Evolutionary conservation across 2,329 filamentous ascomycete species (phyloP).

Genomic region (Rhytidhysteron rufulum): DNA sequence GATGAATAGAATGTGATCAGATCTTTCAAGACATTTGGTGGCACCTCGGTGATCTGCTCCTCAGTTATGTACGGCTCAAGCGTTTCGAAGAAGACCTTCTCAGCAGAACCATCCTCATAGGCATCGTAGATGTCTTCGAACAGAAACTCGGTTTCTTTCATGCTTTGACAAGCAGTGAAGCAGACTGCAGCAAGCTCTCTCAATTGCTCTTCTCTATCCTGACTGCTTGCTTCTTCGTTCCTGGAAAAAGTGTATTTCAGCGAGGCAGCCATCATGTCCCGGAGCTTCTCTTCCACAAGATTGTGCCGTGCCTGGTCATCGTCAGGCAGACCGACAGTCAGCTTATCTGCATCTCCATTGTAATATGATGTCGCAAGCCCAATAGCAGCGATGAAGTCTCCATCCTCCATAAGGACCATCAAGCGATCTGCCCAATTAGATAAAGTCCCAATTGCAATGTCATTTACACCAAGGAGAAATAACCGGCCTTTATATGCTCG

Average conservation of each 20-base stretch:
- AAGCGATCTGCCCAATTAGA: conserved; percentile 97
- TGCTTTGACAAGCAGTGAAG: conserved; percentile 75
- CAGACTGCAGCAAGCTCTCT: conserved; percentile 77
- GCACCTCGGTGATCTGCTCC: conserved; percentile 67
- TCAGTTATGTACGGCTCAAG: conserved; percentile 87
- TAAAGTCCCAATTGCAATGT: conserved; percentile 82
- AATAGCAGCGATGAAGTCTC: conserved; percentile 93
- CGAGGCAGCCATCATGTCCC: conserved; percentile 92
- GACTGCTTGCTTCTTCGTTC: conserved; percentile 45
- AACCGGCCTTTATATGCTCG: conserved; percentile 90
- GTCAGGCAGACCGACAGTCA: conserved; percentile 90
- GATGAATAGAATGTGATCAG: conserved; percentile 77
- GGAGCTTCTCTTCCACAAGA: conserved; percentile 81
- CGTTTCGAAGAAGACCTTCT: conserved; percentile 78
- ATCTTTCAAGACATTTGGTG: conserved; percentile 80
- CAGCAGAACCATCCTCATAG: conserved; percentile 73
- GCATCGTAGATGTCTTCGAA: conserved; percentile 89
- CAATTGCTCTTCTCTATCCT: conserved; percentile 58
- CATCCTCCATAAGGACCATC: conserved; percentile 90
- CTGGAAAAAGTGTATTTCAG: conserved; percentile 82
- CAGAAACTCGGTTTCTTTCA: conserved; percentile 75
- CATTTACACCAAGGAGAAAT: conserved; percentile 90
- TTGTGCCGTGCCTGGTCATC: conserved; percentile 70
- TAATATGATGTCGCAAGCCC: conserved; percentile 89
- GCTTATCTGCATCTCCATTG: conserved; percentile 82